Conservation (phyloP, 768 basidiomycete genomes). For the Tylopilus subfusipes region DNA sequence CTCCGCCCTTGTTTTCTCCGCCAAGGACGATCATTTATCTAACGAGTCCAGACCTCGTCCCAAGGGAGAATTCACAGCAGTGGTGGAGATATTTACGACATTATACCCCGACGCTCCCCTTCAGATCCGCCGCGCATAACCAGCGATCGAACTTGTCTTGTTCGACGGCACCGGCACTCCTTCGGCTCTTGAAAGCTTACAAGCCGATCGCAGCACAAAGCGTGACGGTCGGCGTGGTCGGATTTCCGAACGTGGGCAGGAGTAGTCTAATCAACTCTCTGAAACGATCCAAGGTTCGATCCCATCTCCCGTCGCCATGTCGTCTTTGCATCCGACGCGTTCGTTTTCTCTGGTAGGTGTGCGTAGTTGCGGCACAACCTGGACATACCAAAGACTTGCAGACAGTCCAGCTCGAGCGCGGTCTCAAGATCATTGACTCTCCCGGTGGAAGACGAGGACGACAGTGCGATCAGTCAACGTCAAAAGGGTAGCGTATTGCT, state of each 20-base stretch:
- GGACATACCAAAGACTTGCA: constrained; percentile 93
- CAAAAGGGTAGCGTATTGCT: constrained; percentile 61
- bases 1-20: neutral
- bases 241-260: constrained; percentile 97
- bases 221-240: constrained; percentile 87
- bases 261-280: constrained; percentile 92
- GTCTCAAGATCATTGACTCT: constrained; percentile 89
- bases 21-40: neutral
- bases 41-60: constrained; percentile 69
- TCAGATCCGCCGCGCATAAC: constrained; percentile 74
- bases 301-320: neutral
- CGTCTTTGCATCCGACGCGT: neutral
- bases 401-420: constrained; percentile 87
- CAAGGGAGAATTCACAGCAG: constrained; percentile 78
- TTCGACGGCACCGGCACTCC: constrained; percentile 67
- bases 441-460: constrained; percentile 80
- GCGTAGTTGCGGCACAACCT: constrained; percentile 90
- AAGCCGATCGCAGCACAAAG: constrained; percentile 62
- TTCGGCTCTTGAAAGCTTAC: constrained; percentile 82
- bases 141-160: constrained; percentile 81
- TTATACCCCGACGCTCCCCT: constrained; percentile 88
- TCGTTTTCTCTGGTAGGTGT: constrained; percentile 49
- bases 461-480: constrained; percentile 44
- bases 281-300: constrained; percentile 72
- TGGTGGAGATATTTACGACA: constrained; percentile 94